Conservation (phyloP, 371 early-diverging fungal genomes). For the Mucor racemosus region DNA sequence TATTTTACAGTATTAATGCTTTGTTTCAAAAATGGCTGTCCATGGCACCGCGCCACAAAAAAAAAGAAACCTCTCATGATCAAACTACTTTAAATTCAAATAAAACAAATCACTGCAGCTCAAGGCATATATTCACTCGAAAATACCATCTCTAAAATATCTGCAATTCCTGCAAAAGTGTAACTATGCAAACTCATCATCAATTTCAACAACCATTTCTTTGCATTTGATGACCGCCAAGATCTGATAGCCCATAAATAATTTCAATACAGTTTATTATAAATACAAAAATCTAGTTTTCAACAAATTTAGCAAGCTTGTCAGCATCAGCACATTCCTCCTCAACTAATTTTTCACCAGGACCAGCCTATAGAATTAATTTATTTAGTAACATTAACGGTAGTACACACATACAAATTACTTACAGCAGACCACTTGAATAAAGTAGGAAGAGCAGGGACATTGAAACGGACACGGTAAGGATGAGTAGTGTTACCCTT, state of each 20-base stretch:
- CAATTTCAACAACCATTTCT: no score
- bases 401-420: not conserved
- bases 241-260: not conserved
- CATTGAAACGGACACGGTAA: constrained; percentile 51
- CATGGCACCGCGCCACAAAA: not conserved
- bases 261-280: constrained; percentile 6
- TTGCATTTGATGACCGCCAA: not conserved
- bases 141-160: no score
- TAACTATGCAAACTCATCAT: no score
- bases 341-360: constrained; percentile 51
- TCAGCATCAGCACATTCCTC: constrained; percentile 52
- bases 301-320: constrained; percentile 49
- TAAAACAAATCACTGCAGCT: no score
- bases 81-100: not conserved
- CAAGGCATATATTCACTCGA: no score
- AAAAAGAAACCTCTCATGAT: not conserved
- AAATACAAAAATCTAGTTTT: constrained; percentile 7
- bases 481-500: constrained; percentile 54
- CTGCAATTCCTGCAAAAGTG: no score
- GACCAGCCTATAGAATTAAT: constrained; percentile 34
- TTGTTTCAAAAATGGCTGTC: not conserved
- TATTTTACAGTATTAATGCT: not conserved
- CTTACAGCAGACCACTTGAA: constrained; percentile 60
- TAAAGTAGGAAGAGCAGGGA: constrained; percentile 62
- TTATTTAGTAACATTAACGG: not conserved